Evolutionary conservation across 768 basidiomycete species (phyloP), one percentile per base, ranked within the genome.

Genomic region (Tricholoma hemisulphureum): DNA sequence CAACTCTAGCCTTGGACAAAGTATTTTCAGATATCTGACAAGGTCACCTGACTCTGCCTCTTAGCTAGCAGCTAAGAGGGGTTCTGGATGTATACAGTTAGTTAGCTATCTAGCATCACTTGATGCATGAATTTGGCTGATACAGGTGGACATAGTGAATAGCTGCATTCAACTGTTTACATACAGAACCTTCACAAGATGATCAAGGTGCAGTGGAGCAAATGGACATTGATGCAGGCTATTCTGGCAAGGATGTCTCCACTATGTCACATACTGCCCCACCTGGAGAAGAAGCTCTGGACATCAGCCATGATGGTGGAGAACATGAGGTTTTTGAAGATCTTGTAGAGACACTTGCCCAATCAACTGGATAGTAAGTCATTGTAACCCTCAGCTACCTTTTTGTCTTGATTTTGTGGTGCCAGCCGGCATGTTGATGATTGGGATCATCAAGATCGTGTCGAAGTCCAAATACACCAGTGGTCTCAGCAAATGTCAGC

Each of bases 301-400:
- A 60, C n/a, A 52, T 43, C 28, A 60, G 59, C 49, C 59, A 60
- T 51, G 55, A 60, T 24, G 59, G n/a, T n/a, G n/a, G n/a, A n/a
- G n/a, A n/a, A n/a, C n/a, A n/a, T n/a, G n/a, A n/a, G n/a, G n/a
- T n/a, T 5, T 56, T 56, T 24, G 55, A 56, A 31, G 48, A 56
- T 21, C 37, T 60, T 37, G 58, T 34, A 9, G 50, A 55, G 51
- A 51, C 26, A n/a, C 41, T 58, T 13, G 43, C 23, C 6, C 43
- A 45, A 24, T 45, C 18, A 14, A 45, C 18, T 24, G 43, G 32
- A 34, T 34, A 34, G 32, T 34, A 34, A 34, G 32, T 34, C 4
- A 10, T 5, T 10, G 32, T 34, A 5, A 34, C 32, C 3, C 32
- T 34, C 32, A 41, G 39, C 39, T 14, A 20, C 39, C 20, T 20